Base-by-base conservation (phyloP, 192 early-diverging fungal species). In the Coemansia javaensis region DNA sequence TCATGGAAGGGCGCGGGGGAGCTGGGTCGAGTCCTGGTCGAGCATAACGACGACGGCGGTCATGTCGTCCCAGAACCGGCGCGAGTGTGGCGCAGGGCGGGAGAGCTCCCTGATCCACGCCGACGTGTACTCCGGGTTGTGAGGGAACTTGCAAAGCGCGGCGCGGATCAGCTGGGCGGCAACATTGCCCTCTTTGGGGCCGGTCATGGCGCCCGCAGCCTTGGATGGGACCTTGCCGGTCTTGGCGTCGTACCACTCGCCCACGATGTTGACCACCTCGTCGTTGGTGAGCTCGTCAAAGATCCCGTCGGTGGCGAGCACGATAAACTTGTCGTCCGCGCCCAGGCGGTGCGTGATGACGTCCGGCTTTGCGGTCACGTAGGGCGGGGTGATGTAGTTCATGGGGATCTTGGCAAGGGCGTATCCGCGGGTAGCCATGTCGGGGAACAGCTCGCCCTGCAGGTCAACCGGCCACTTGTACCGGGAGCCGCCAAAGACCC, bases 231-330 rank as follows among this genome's bases (percentile, higher is more conserved):
- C 20, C n/a, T 21, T 23, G 6, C 16, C 34, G 18, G 27, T 33
- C 24, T 48, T 43, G 7, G 65, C 59, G 42, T 76, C 73, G 31
- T 63, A 76, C 60, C 66, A 76, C 36, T 69, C 56, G 17, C 53
- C 66, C 8, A 76, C 62, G 9, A 47, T 22, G 7, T 56, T 44
- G 13, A 76, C 50, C 2, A 80, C 68, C 32, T 90, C 82, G 2
- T 75, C 79, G 35, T 82, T 82, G 2, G 80, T 79, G 38, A 90
- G 47, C 47, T 81, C 63, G 46, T 92, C 90, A 71, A 86, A 91
- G 2, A 94, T 57, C 6, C 91, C 91, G 75, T 91, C 91, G 0
- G 88, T 81, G 2, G 88, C 89, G 42, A 94, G 56, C 0, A 94
- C 82, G 22, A 94, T 52, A 49, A 87, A 91, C 49, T 69, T 58